These are phyloP conservation scores for Porcisia deanei DNA, from an alignment of 208 protist species.

Conservation along the genomic window DNA sequence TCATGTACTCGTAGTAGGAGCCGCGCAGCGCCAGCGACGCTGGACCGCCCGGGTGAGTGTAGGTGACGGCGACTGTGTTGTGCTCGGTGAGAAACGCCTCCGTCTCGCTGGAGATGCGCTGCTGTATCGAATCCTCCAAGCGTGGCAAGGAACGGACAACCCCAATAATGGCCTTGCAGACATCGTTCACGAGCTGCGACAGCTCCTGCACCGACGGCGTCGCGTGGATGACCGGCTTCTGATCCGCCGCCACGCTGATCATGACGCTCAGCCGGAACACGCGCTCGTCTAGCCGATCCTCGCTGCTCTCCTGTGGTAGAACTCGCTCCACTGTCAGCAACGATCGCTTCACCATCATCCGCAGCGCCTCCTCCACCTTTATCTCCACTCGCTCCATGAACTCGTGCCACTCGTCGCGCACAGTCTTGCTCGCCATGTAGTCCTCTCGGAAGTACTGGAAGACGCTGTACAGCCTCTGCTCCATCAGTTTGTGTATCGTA, in stretches of 20 bases:
- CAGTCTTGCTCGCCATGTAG: conserved; percentile 65
- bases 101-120: conserved; percentile 52
- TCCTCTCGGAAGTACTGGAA: conserved; percentile 95
- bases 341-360: conserved; percentile 95
- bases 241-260: conserved; percentile 78
- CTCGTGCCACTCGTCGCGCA: conserved; percentile 93
- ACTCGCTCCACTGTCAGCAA: conserved; percentile 89
- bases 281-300: conserved; percentile 86
- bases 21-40: conserved; percentile 53
- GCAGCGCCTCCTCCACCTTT: conserved; percentile 94
- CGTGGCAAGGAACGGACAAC: conserved; percentile 88
- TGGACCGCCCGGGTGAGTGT: conserved; percentile 61
- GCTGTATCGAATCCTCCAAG: conserved; percentile 81
- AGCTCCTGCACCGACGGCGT: conserved; percentile 91
- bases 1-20: conserved; percentile 96
- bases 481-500: conserved; percentile 83
- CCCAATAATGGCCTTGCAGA: conserved; percentile 92
- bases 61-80: conserved; percentile 51
- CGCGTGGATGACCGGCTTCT: conserved; percentile 89
- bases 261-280: conserved; percentile 96
- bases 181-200: conserved; percentile 88
- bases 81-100: conserved; percentile 56
- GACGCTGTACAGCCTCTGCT: conserved; percentile 73
- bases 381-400: conserved; percentile 93
- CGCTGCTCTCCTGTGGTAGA: conserved; percentile 91